Conservation (phyloP, 2,329 filamentous ascomycete genomes). For the Lasiodiplodia citricola region DNA sequence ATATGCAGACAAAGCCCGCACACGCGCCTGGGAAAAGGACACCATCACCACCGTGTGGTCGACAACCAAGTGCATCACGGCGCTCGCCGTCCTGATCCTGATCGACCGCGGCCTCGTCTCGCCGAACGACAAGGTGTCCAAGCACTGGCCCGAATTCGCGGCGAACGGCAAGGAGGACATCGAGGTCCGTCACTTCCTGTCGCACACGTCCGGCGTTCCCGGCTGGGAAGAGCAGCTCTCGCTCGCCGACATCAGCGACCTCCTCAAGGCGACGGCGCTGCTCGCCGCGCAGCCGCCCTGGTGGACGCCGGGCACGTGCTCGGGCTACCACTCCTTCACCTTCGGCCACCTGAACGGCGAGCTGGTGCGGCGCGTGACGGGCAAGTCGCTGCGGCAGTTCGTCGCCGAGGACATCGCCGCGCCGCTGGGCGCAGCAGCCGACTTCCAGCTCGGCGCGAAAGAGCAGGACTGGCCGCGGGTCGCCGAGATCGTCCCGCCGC, state of each 20-base stretch:
- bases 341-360: slow-evolving; percentile 5
- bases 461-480: slow-evolving; percentile 5
- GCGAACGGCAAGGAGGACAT: slow-evolving; percentile 39
- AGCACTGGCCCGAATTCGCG: slow-evolving; percentile 43
- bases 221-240: slow-evolving; percentile 10
- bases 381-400: slow-evolving; percentile 7
- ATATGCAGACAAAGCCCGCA: slow-evolving; percentile 38
- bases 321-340: slow-evolving; percentile 17
- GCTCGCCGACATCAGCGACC: not conserved
- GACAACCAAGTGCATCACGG: slow-evolving; percentile 35
- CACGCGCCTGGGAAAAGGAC: slow-evolving; percentile 45
- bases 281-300: slow-evolving; percentile 12
- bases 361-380: slow-evolving; percentile 7
- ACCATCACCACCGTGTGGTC: slow-evolving; percentile 32
- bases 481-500: slow-evolving; percentile 6
- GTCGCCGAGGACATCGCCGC: slow-evolving; percentile 12
- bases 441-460: slow-evolving; percentile 23
- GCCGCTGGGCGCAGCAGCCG: not conserved
- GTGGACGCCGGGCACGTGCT: slow-evolving; percentile 7
- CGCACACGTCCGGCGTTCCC: slow-evolving; percentile 16
- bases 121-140: slow-evolving; percentile 34
- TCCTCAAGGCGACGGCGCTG: not conserved
- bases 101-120: slow-evolving; percentile 37
- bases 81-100: slow-evolving; percentile 35
- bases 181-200: slow-evolving; percentile 31